Base-by-base conservation (phyloP, 1,284 basidiomycete genomes). In the Xerocomus nothofagi region DNA sequence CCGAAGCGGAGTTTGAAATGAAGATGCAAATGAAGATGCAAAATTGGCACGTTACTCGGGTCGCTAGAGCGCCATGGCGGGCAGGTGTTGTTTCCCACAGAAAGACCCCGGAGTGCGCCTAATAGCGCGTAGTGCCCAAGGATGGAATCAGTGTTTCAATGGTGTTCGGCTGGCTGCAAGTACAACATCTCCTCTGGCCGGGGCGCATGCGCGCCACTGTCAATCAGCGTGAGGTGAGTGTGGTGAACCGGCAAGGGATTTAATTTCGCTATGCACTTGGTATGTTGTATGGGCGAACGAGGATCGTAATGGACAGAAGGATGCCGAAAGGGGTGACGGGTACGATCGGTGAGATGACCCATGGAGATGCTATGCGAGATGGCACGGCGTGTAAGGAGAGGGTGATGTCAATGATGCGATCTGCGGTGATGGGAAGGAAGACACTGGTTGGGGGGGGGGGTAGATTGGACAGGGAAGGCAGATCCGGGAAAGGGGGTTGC, bases 391-490 rank as follows among this genome's bases (percentile, higher is more conserved):
- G 39, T 12, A 17, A 20, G 29, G 17, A 14, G 8, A 31, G 18
- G 36, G 23, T 58, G 55, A 57, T 57, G 55, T 57, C 55, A 57
- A 42, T 56, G 55, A 56, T 56, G 46, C 17, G 40, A 54, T 44
- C 51, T 54, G 52, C 40, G 44, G 33, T 53, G 52, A 43, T 54
- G 53, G 51, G 53, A 51, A 34, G 17, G 15, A 18, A 36, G 34
- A 20, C 34, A 36, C 34, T 33, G 5, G 4, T 10, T 32, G 33
- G 11, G 9, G 27, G 10, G 26, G 10, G 36, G 6, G 26, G 5
- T 26, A n/a, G n/a, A n/a, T 26, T 26, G 26, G 26, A 10, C 26
- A 26, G 26, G 46, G 20, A n/a, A 34, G 11, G 24, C 17, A 6
- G 9, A 18, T 10, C 18, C n/a, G 23, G 18, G 32, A 32, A 42